phyloP scores from a whole-genome alignment of 75 land plant genomes.

The Azolla pinnata region DNA sequence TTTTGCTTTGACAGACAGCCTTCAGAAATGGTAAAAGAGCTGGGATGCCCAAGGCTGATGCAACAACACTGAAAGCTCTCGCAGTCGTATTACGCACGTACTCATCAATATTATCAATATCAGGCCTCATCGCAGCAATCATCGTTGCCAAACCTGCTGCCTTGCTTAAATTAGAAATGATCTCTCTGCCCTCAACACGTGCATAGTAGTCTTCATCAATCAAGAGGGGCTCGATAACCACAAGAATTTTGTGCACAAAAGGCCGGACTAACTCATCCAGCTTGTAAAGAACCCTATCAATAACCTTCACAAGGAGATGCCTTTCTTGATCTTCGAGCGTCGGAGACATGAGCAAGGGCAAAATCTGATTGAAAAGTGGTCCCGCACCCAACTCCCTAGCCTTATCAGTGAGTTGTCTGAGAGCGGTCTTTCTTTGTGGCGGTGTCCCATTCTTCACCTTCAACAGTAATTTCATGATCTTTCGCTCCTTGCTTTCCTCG shows the following conservation, averaged over 20 bases:
- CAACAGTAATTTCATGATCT: conserved; percentile 90
- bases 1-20: conserved; percentile 98
- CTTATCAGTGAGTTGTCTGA: conserved; percentile 92
- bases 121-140: conserved; percentile 99
- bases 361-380: conserved; percentile 79
- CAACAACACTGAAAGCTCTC: conserved; percentile 97
- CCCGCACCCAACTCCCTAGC: conserved; percentile 96
- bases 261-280: conserved; percentile 93
- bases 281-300: conserved; percentile 87
- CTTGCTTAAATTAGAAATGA: conserved; percentile 90
- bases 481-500: conserved; percentile 95
- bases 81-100: conserved; percentile 97
- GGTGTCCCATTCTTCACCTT: conserved; percentile 99
- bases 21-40: conserved; percentile 91
- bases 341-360: conserved; percentile 93
- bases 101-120: conserved; percentile 98
- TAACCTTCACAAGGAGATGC: conserved; percentile 91
- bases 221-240: conserved; percentile 88
- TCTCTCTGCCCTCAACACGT: conserved; percentile 94
- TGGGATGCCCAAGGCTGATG: conserved; percentile 94
- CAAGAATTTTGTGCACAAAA: conserved; percentile 92
- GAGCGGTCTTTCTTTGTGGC: conserved; percentile 88
- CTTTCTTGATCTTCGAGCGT: conserved; percentile 95
- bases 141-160: conserved; percentile 96
- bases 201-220: conserved; percentile 99